Base-by-base conservation (phyloP, 495 filamentous ascomycete genomes). In the Parathielavia appendiculata region DNA sequence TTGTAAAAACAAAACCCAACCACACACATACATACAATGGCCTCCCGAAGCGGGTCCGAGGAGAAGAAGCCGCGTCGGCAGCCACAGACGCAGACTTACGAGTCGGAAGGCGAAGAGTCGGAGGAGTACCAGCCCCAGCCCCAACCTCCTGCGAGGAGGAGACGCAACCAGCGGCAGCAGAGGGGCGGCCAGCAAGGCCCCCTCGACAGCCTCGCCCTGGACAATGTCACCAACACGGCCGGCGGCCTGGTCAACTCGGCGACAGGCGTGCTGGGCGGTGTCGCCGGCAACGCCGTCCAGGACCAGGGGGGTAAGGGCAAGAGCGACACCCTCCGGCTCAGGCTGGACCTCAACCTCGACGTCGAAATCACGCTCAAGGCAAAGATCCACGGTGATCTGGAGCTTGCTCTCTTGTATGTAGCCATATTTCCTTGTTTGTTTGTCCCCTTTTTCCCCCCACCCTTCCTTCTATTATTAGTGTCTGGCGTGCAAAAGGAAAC, bases 301-400 rank as follows among this genome's bases (percentile, higher is more conserved):
- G 56, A 73, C 19, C 58, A 71, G 0, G 80, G 81, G 8, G 81
- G 83, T 6, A 30, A 30, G 19, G 79, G 82, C 58, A 77, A 75
- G 67, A 72, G 66, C 56, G 85, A 92, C 66, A 86, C 91, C 64
- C 68, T 96, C 55, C 73, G 85, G 56, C 67, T 96, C 66, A 75
- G 91, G 53, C 72, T 96, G 56, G 90, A 95, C 67, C 71, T 95
- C 49, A 95, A 95, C 70, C 74, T 96, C 51, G 91, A 96, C 66
- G 83, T 95, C 64, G 88, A 95, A 77, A 85, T 96, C 43, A 87
- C 91, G 57, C 79, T 96, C 34, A 95, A 95, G 81, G 91, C 91
- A 22, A 92, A 89, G 77, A 92, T 96, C 71, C 88, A 92, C 65
- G 90, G 91, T 71, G 91, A 95, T 79, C 75, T 95, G 60, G 89